Evolutionary conservation across 805 yeast species (phyloP).

Genomic region (Ogataea nitratoaversa): DNA sequence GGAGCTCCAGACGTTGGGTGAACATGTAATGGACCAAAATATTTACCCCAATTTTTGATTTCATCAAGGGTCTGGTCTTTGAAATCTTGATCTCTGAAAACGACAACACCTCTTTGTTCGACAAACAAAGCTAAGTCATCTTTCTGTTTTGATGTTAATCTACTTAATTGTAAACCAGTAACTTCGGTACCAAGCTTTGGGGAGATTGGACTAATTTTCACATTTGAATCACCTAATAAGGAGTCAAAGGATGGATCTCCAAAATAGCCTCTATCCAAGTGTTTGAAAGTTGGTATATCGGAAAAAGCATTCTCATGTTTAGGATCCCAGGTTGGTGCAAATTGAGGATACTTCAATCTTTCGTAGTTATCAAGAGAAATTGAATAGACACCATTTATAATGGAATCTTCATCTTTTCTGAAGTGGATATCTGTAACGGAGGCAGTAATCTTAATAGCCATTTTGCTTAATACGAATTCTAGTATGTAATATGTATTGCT

Average conservation of each 20-base stretch:
- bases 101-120: conserved; percentile 66
- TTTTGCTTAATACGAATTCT: too few relatives aligned
- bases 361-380: conserved; percentile 38
- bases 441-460: background rate
- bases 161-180: conserved; percentile 54
- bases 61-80: conserved; percentile 47
- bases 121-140: conserved; percentile 65
- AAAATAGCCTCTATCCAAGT: conserved; percentile 53
- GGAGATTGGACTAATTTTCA: conserved; percentile 40
- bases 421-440: conserved; percentile 32
- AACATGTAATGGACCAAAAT: conserved; percentile 66
- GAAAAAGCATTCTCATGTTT: conserved; percentile 35
- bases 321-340: conserved; percentile 70
- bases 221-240: conserved; percentile 34
- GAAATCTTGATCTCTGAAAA: conserved; percentile 63
- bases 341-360: conserved; percentile 42
- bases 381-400: conserved; percentile 43
- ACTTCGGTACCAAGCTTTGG: conserved; percentile 70
- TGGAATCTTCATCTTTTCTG: conserved; percentile 43
- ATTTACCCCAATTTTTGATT: conserved; percentile 46
- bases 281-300: conserved; percentile 43
- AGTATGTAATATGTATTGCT: too few relatives aligned
- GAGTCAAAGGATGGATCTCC: conserved; percentile 52
- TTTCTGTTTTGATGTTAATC: conserved; percentile 49
- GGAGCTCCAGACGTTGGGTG: conserved; percentile 76